Evolutionary conservation across 192 early-diverging fungal genomes (phyloP), one percentile per base, ranked within the genome.

Genomic region (Coemansia furcata): DNA sequence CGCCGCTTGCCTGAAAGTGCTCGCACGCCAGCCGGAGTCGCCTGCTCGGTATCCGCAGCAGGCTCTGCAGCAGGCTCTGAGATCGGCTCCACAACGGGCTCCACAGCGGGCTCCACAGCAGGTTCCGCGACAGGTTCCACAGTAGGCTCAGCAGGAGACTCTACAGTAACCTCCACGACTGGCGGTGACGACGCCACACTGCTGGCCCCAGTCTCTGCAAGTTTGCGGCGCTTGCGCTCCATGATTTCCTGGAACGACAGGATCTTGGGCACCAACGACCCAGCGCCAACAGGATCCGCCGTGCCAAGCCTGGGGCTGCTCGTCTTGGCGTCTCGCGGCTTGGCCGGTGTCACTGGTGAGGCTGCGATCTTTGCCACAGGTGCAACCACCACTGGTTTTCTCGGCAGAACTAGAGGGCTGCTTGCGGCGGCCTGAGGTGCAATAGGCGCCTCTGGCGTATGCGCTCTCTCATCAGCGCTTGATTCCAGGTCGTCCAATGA

Each of bases 211-310:
- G 39, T 52, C 8, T 62, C 66, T 9, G 65, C 74, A 40, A 66
- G 44, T 35, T 72, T 77, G 64, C 75, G 75, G 4, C 75, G 65
- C 62, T 77, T 77, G 42, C 66, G 61, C 33, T 67, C 75, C 55
- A 77, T 77, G 69, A 77, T 77, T 38, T 77, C 69, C 54, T 71
- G 66, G 55, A 77, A 77, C 37, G 75, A 72, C 19, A 70, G 55
- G 2, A 77, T 62, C 35, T 72, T 71, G 10, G 74, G 74, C 60
- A 76, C 21, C n/a, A 32, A 52, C 37, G 58, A 60, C 1, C 15
- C 58, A 14, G n/a, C 35, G 19, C 29, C 58, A 6, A 12, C 58
- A 6, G 35, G 6, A 6, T 36, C 36, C n/a, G 58, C 8, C 3
- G 21, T 12, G 10, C 58, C 36, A 1, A 38, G 21, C 36, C 35